Base-by-base conservation (phyloP, 2,329 filamentous ascomycete species). In the Tolypocladium nubicola region DNA sequence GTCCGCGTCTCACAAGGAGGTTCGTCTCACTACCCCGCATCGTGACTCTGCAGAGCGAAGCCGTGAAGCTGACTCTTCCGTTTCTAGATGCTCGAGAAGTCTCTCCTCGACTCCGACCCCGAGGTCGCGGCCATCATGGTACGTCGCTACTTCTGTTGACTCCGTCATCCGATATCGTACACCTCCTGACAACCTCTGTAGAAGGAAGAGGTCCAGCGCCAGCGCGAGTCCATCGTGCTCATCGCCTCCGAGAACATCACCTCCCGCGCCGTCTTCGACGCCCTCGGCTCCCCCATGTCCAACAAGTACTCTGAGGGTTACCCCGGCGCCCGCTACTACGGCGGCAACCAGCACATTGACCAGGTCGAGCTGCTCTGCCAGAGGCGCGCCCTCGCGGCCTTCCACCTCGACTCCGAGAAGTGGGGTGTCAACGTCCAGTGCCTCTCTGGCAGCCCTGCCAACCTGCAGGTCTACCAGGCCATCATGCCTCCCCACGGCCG, bases 271-370 rank as follows among this genome's bases (percentile, higher is more conserved):
- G 94, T 99, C 70, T 96, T 96, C 79, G 92, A 99, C 79, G 94
- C 94, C 60, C 86, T 99, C 64, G 94, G 94, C 69, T 92, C 87
- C 59, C 88, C 89, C 74, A 95, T 94, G 89, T 90, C 89, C 76
- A 96, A 99, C 85, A 99, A 99, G 81, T 99, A 99, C 84, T 97
- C 91, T 21, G 94, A 99, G 82, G 94, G 94, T 64, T 96, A 96
- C 76, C 94, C 94, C 65, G 94, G 94, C 73, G 94, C 94, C 68
- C 88, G 94, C 76, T 99, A 99, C 84, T 99, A 99, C 71, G 94
- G 94, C 71, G 94, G 94, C 71, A 99, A 99, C 81, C 89, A 99
- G 82, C 90, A 94, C 83, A 99, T 99, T 66, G 94, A 99, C 75
- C 82, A 90, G 76, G 91, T 97, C 69, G 94, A 99, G 83, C 83